Conservation (phyloP, 768 basidiomycete species). For the Leccinellum rugosiceps region DNA sequence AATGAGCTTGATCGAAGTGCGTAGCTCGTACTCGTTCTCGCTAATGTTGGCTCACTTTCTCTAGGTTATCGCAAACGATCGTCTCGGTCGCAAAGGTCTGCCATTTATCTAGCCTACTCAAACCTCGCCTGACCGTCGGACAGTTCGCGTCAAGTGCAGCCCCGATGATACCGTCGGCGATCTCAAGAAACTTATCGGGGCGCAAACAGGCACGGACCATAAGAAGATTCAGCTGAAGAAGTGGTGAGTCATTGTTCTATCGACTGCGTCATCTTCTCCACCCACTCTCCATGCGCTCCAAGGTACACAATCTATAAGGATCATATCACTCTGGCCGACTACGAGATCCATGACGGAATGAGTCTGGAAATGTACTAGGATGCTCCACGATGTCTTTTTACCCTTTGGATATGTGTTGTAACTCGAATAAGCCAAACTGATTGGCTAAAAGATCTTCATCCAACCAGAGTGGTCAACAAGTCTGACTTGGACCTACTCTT, state of each 20-base stretch:
- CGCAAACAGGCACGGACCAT: slow-evolving; percentile 86
- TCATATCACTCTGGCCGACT: slow-evolving; percentile 89
- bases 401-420: slow-evolving; percentile 1
- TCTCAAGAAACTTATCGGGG: slow-evolving; percentile 94
- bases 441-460: neutral
- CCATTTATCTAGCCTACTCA: neutral
- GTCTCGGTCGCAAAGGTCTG: slow-evolving; percentile 88
- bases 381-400: neutral
- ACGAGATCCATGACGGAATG: slow-evolving; percentile 92
- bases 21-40: slow-evolving; percentile 2
- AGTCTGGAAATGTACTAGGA: slow-evolving; percentile 85
- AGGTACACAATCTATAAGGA: slow-evolving; percentile 98
- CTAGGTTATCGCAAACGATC: slow-evolving; percentile 93
- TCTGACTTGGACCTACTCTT: slow-evolving; percentile 22
- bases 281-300: neutral
- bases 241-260: slow-evolving; percentile 58
- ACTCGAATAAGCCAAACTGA: neutral
- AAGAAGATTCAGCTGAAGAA: slow-evolving; percentile 94
- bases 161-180: slow-evolving; percentile 96
- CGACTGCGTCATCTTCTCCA: neutral
- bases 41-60: slow-evolving; percentile 5
- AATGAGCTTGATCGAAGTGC: slow-evolving; percentile 60
- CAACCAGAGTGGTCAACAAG: slow-evolving; percentile 2
- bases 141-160: slow-evolving; percentile 94
- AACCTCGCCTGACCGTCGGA: slow-evolving; percentile 7